Conservation (phyloP, 805 yeast genomes). For the Lipomyces yamadae region DNA sequence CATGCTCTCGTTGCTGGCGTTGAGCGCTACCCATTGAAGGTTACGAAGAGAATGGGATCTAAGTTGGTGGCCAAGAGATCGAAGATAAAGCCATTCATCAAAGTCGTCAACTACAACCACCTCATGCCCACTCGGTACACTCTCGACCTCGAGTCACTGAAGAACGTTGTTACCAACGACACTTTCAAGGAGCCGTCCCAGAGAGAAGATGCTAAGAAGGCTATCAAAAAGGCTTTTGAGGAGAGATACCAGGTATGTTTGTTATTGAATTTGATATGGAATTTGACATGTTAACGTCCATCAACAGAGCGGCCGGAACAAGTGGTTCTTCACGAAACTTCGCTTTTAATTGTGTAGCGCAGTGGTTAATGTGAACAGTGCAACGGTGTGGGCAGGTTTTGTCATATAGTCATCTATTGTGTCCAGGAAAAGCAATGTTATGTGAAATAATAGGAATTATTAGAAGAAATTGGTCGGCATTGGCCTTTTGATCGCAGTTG, state of each 20-base stretch:
- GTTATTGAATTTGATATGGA: neutral
- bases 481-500: neutral
- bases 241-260: conserved; percentile 80
- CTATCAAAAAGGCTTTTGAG: conserved; percentile 98
- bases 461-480: neutral
- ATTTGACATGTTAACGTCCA: neutral
- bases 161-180: conserved; percentile 87
- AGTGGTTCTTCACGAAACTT: conserved; percentile 99
- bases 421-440: conserved; percentile 8
- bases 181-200: conserved; percentile 97
- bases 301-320: conserved; percentile 88
- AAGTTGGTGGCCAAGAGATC: conserved; percentile 97
- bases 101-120: conserved; percentile 99
- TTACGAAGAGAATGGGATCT: conserved; percentile 90
- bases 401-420: conserved; percentile 5
- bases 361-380: conserved; percentile 2
- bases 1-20: conserved; percentile 99
- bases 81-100: conserved; percentile 97
- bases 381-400: conserved; percentile 12
- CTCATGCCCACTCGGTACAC: conserved; percentile 99
- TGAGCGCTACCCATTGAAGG: conserved; percentile 97
- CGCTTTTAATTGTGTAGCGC: conserved; percentile 63
- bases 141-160: conserved; percentile 94
- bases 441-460: conserved; percentile 6
- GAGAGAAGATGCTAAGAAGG: conserved; percentile 98